Conservation (phyloP, 176 grass and related monocot species). For the Metroxylon sagu region DNA sequence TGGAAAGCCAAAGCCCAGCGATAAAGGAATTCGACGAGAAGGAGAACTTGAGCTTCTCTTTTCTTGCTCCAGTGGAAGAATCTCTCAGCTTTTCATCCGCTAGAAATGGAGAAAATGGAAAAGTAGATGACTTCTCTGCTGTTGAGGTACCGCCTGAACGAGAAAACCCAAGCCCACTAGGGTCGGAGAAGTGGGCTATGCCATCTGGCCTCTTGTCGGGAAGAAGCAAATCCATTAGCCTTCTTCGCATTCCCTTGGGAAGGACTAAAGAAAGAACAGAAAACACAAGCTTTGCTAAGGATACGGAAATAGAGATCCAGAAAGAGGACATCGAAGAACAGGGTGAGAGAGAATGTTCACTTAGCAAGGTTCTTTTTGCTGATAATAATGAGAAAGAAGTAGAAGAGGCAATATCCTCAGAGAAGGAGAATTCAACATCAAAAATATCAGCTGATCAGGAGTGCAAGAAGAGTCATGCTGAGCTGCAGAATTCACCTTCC, state of each 20-base stretch:
- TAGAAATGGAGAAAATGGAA: slow-evolving; percentile 2
- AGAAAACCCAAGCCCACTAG: slow-evolving; percentile 2
- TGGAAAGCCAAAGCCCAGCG: slow-evolving; percentile 10
- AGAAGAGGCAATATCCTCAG: neutral
- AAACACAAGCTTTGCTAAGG: slow-evolving; percentile 16
- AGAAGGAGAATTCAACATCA: too few relatives aligned
- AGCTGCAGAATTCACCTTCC: too few relatives aligned
- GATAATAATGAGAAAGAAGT: neutral
- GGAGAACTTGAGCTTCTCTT: slow-evolving; percentile 7
- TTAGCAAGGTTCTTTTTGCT: neutral
- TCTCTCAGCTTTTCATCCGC: slow-evolving; percentile 25
- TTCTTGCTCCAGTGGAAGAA: slow-evolving; percentile 25
- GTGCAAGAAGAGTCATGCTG: too few relatives aligned
- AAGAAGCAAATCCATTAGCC: slow-evolving; percentile 68
- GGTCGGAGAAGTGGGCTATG: slow-evolving; percentile 22
- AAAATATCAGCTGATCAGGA: too few relatives aligned
- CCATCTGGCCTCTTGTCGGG: slow-evolving; percentile 30
- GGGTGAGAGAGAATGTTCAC: slow-evolving; percentile 13
- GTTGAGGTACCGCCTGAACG: neutral
- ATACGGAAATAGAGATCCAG: neutral
- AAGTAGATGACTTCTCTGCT: too few relatives aligned
- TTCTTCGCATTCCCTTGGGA: slow-evolving; percentile 54
- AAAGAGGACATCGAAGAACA: slow-evolving; percentile 2
- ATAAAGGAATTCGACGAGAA: slow-evolving; percentile 11
- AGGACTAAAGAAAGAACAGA: slow-evolving; percentile 34